Conservation (phyloP, 495 filamentous ascomycete species). For the Terfezia claveryi region DNA sequence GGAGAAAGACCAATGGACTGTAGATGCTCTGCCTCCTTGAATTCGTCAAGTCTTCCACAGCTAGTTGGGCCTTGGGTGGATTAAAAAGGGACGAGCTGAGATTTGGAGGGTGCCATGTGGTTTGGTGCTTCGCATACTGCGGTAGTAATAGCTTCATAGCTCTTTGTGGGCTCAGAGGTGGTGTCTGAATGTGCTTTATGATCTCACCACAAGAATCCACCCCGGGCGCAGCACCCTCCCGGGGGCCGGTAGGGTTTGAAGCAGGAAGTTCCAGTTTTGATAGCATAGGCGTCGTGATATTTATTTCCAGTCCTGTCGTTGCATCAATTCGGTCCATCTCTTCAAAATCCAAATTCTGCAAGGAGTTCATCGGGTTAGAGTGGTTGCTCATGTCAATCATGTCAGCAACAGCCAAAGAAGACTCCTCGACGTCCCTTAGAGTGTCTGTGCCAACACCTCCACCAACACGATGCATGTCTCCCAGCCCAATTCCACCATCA, state of each 20-base stretch:
- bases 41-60: not conserved
- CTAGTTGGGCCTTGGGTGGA: not conserved
- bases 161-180: slow-evolving; percentile 16
- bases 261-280: not conserved
- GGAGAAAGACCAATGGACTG: slow-evolving; percentile 14
- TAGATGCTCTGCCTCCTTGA: slow-evolving; percentile 12
- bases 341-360: not conserved
- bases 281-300: not conserved
- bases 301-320: not conserved
- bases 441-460: not conserved
- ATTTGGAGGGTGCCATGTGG: not conserved
- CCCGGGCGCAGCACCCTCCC: slow-evolving; percentile 1
- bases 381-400: not conserved
- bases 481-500: slow-evolving; percentile 7
- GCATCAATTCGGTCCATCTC: not conserved
- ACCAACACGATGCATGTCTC: slow-evolving; percentile 3
- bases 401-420: not conserved
- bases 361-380: not conserved
- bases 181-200: slow-evolving; percentile 15
- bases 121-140: slow-evolving; percentile 10
- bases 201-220: not conserved
- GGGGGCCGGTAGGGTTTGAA: not conserved
- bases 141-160: slow-evolving; percentile 16
- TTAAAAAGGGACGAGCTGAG: not conserved
- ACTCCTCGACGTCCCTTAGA: not conserved